A percentile compares a stretch with the other conserved stretches of the same genome.
phyloP scores from a whole-genome alignment of 306 rosid genomes.

The Prinsepia uniflora region DNA sequence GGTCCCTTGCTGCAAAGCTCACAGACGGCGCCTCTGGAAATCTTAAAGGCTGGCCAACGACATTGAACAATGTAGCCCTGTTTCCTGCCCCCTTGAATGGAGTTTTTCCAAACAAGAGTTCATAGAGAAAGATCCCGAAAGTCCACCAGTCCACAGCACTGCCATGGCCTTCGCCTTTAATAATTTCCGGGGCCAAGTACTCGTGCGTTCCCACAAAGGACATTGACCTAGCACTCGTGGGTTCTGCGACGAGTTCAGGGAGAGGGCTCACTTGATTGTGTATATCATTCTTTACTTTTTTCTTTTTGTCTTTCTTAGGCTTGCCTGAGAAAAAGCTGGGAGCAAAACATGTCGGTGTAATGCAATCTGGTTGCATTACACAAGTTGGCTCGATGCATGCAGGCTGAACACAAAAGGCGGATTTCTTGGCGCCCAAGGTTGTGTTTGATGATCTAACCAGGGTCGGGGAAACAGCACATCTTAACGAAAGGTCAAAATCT shows the following conservation, averaged over 20 bases:
- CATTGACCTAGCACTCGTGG: constrained; percentile 89
- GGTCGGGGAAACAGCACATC: constrained; percentile 87
- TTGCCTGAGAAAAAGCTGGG: constrained; percentile 57
- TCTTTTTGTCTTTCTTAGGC: constrained; percentile 61
- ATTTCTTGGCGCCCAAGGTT: constrained; percentile 51
- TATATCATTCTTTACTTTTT: constrained; percentile 55
- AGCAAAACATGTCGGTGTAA: constrained; percentile 72
- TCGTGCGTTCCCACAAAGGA: constrained; percentile 96
- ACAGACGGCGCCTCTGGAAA: constrained; percentile 88
- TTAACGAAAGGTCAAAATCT: constrained; percentile 89
- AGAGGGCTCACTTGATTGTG: constrained; percentile 66
- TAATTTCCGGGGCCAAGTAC: constrained; percentile 92
- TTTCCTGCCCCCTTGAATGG: constrained; percentile 86
- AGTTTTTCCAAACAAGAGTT: constrained; percentile 87
- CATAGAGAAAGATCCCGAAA: constrained; percentile 88
- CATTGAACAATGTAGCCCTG: constrained; percentile 89
- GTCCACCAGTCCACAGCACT: constrained; percentile 99
- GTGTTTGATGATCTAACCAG: constrained; percentile 57
- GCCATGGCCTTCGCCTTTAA: constrained; percentile 96
- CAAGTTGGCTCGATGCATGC: constrained; percentile 80
- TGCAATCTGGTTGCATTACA: constrained; percentile 77
- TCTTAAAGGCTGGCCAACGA: constrained; percentile 86
- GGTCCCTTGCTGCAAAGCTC: constrained; percentile 95
- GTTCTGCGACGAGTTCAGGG: constrained; percentile 91
- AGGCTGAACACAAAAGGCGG: constrained; percentile 76